Evolutionary conservation across 495 filamentous ascomycete species (phyloP), one percentile per base, ranked within the genome.

Genomic region (Penicillium tannophilum): DNA sequence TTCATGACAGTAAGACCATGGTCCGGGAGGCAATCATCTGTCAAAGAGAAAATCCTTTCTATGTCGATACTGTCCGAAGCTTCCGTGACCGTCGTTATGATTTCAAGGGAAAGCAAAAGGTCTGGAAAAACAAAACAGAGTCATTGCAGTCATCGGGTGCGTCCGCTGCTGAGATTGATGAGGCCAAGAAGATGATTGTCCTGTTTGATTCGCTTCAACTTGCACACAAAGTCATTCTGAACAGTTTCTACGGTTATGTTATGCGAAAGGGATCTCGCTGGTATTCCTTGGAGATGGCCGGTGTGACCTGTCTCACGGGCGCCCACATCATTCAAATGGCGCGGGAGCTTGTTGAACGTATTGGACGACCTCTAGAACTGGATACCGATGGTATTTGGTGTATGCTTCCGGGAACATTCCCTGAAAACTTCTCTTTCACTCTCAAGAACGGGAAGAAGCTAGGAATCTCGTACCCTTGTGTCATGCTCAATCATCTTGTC

Each of bases 341-440:
- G 17, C 84, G 93, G 71, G 89, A 95, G 63, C 82, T 99, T 17
- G 93, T 99, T 11, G 94, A 99, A 67, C 84, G 94, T 16, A 89
- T 99, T 19, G 94, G 94, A 19, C 86, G 94, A 42, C 94, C 94
- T 0, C 79, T 99, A 47, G 94, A 99, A 75, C 84, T 99, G n/a
- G 94, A 99, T 74, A 99, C 94, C 3, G 94, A 99, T 67, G 94
- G 94, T 85, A 99, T 99, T 67, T 99, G 94, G 94, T 99, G 94
- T 81, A 99, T 99, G 85, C 82, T 99, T 64, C 94, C 94, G 0
- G 94, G 91, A 3, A 93, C 91, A 0, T 99, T 99, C 66, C 94
- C 94, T 0, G 94, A 99, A 66, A 97, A 99, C 71, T 96, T 97
- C 70, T 84, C 88, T 8, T 99, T 99, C 79, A 92, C 86, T 51